Evolutionary conservation across 2,329 filamentous ascomycete species (phyloP), one percentile per base, ranked within the genome.

Genomic region (Clonostachys sp.): DNA sequence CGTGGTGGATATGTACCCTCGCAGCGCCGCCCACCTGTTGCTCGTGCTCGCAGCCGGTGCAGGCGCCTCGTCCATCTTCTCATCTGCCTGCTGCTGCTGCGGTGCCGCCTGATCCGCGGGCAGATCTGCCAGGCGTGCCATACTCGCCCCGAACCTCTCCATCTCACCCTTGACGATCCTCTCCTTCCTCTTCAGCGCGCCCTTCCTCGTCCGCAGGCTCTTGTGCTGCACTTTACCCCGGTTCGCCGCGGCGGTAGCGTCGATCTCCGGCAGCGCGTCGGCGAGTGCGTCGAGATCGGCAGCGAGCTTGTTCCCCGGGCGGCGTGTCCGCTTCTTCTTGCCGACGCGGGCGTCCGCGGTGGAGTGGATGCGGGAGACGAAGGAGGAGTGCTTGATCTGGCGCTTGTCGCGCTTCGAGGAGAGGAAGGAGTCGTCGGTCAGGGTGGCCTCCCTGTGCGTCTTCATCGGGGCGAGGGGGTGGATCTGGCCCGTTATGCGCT

Each of bases 361-460:
- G 41, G 47, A 46, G 5, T 40, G 39, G 57, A 96, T 87, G 53
- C 84, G 87, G 17, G 83, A 85, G 30, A 95, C 74, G 54, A 97
- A 90, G 13, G 84, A 71, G 0, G 87, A 86, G 73, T 89, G 89
- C 62, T 91, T 91, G 57, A 95, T 89, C 34, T 77, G 72, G 20
- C 86, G 87, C 72, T 92, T 95, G 72, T 95, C 89, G 61, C 81
- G 84, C 68, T 96, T 97, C 53, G 78, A 83, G 47, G 83, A 78
- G 51, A 83, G 72, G 66, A 92, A 91, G 50, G 63, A 53, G 61
- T 83, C 77, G 42, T 72, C 65, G 13, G 77, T 73, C 43, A 69
- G 61, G 55, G 78, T 74, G 56, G 75, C 68, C 44, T 70, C 60
- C 45, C 76, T 78, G 62, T 77, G 75, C 12, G 73, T 70, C 58